A percentile compares a stretch with the other conserved stretches of the same genome.
phyloP scores from a whole-genome alignment of 345 rosid species.

The Arabidopsis arenosa region DNA sequence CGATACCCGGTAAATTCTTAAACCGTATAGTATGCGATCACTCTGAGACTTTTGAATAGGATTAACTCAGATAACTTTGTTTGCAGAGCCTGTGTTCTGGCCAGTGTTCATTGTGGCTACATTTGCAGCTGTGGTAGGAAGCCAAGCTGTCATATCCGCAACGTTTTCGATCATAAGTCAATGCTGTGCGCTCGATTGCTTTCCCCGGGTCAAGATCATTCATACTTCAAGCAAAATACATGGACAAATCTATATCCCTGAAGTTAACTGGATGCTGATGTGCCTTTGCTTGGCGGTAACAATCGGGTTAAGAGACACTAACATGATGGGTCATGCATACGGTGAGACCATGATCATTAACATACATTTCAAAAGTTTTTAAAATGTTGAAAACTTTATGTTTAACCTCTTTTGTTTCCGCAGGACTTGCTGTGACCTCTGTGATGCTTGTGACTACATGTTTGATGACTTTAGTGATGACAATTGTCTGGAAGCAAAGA shows the following conservation, averaged over 20 bases:
- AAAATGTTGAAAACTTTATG: not conserved
- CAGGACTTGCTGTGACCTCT: slow-evolving; percentile 80
- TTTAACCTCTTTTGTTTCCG: slow-evolving; percentile 25
- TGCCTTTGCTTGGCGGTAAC: slow-evolving; percentile 75
- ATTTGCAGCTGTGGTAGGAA: slow-evolving; percentile 82
- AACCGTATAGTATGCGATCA: not conserved
- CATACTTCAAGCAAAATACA: slow-evolving; percentile 81
- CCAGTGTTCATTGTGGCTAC: slow-evolving; percentile 85
- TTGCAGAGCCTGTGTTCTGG: slow-evolving; percentile 84
- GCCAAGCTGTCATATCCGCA: slow-evolving; percentile 90
- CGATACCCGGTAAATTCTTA: slow-evolving; percentile 74
- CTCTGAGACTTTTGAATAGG: not conserved
- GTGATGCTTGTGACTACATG: slow-evolving; percentile 87
- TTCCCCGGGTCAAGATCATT: slow-evolving; percentile 81
- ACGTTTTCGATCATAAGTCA: slow-evolving; percentile 93
- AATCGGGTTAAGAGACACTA: slow-evolving; percentile 71
- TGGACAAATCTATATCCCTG: slow-evolving; percentile 88
- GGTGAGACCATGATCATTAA: slow-evolving; percentile 48
- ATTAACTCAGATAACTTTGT: slow-evolving; percentile 7
- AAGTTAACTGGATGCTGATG: slow-evolving; percentile 92
- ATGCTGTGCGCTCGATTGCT: slow-evolving; percentile 81
- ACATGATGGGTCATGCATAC: slow-evolving; percentile 81
- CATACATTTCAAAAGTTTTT: not conserved
- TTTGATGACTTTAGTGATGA: slow-evolving; percentile 69
- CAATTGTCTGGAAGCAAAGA: slow-evolving; percentile 69